A percentile compares a stretch with the other conserved stretches of the same genome.
Conservation (phyloP, 495 filamentous ascomycete species). For the Podospora australis region DNA sequence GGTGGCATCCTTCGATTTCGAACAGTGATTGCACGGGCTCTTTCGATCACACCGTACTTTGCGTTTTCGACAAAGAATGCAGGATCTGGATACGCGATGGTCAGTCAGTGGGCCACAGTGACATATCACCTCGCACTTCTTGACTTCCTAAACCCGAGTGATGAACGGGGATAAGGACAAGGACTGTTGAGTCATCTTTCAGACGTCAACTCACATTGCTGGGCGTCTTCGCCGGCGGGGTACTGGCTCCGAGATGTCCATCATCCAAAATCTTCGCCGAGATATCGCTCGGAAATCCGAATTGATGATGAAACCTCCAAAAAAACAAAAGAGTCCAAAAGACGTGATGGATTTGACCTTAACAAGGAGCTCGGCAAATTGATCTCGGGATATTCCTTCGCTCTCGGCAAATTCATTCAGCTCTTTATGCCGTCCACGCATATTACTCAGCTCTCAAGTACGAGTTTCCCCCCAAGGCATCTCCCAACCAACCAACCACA, state of each 20-base stretch:
- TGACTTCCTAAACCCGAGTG: background rate
- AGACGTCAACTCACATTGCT: conserved; percentile 8
- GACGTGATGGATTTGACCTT: no score
- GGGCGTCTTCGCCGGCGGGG: conserved; percentile 10
- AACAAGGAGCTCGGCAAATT: no score
- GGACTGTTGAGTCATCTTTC: no score
- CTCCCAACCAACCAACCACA: no score
- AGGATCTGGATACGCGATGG: conserved; percentile 14
- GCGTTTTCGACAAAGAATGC: conserved; percentile 27
- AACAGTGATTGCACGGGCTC: conserved; percentile 41
- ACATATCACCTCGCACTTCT: background rate
- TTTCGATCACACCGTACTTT: conserved; percentile 34
- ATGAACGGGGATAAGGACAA: background rate
- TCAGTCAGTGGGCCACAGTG: background rate
- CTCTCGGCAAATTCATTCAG: no score
- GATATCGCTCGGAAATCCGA: no score
- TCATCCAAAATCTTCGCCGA: background rate
- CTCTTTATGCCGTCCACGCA: no score
- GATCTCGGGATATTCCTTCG: no score
- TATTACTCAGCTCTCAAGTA: no score
- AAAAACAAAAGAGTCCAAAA: no score
- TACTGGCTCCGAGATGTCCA: background rate
- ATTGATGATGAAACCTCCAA: no score
- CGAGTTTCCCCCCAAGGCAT: no score
- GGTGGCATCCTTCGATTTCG: conserved; percentile 33